Evolutionary conservation across 352 stramenopile genomes (phyloP).

Genomic region (Phytopythium aichiense): DNA sequence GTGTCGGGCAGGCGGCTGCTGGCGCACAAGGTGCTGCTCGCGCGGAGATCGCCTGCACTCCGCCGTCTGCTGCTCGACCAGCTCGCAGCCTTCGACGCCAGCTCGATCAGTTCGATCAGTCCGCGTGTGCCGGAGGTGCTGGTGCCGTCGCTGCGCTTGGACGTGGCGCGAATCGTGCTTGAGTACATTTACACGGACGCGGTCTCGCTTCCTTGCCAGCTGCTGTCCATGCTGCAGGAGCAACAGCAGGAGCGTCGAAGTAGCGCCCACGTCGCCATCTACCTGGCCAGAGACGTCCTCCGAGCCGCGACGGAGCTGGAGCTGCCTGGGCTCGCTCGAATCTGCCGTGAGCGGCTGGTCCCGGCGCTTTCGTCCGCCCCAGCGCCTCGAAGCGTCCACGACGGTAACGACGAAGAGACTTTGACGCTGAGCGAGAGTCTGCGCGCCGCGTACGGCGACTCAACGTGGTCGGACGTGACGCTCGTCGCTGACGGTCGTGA

Average conservation of each 20-base stretch:
- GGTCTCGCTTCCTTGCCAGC: constrained; percentile 27
- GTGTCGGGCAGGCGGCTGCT: constrained; percentile 35
- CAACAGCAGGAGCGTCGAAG: not conserved
- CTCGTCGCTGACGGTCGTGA: constrained; percentile 38
- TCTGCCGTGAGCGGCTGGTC: constrained; percentile 37
- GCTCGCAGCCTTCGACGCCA: not conserved
- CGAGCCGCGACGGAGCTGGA: constrained; percentile 38
- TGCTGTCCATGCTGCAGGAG: not conserved
- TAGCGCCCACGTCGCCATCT: constrained; percentile 21
- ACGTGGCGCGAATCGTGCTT: constrained; percentile 50
- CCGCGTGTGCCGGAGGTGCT: constrained; percentile 26
- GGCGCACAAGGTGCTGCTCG: constrained; percentile 60
- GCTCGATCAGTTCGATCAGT: not conserved
- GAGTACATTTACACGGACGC: constrained; percentile 78
- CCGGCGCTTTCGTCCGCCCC: constrained; percentile 11
- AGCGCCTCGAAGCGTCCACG: constrained; percentile 2
- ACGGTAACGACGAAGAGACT: constrained; percentile 1
- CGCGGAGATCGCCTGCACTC: constrained; percentile 43
- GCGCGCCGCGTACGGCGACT: constrained; percentile 40
- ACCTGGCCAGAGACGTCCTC: constrained; percentile 54
- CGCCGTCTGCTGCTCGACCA: constrained; percentile 53
- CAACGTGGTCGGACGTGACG: constrained; percentile 43
- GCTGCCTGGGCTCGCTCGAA: constrained; percentile 29
- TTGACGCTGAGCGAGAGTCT: constrained; percentile 39
- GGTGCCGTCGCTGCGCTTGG: constrained; percentile 39